phyloP scores from a whole-genome alignment of 2,329 filamentous ascomycete species.

The Fusarium buxicola region DNA sequence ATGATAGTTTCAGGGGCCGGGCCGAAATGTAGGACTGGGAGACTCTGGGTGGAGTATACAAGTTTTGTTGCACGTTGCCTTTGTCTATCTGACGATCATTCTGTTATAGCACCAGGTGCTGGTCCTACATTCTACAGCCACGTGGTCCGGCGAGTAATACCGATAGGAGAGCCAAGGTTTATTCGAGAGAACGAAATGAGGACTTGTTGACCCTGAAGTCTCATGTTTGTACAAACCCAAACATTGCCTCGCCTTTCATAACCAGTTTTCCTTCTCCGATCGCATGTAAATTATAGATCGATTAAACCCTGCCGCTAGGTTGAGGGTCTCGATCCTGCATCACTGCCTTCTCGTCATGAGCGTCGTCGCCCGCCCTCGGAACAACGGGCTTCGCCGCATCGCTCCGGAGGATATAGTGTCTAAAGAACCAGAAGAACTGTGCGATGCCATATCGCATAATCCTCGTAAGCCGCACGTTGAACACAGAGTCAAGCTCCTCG shows the following conservation, averaged over 20 bases:
- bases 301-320: conserved; percentile 29
- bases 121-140: conserved; percentile 29
- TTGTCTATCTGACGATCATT: conserved; percentile 20
- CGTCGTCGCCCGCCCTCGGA: conserved; percentile 33
- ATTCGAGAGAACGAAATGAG: background rate
- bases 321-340: conserved; percentile 30
- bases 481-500: conserved; percentile 55
- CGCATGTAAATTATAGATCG: background rate
- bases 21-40: background rate
- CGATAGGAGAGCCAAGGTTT: background rate
- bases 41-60: conserved; percentile 25
- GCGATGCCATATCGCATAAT: conserved; percentile 46
- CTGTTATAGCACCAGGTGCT: conserved; percentile 5
- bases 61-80: conserved; percentile 27
- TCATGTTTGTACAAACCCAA: background rate
- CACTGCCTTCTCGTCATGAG: conserved; percentile 24
- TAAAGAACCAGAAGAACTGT: conserved; percentile 43
- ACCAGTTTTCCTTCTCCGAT: background rate
- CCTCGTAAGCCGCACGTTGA: conserved; percentile 50
- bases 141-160: conserved; percentile 14
- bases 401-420: conserved; percentile 35
- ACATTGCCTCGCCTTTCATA: background rate
- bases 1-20: background rate
- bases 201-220: background rate
- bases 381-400: conserved; percentile 30